Evolutionary conservation across 495 filamentous ascomycete genomes (phyloP).

Genomic region (Penicillium paradoxum): DNA sequence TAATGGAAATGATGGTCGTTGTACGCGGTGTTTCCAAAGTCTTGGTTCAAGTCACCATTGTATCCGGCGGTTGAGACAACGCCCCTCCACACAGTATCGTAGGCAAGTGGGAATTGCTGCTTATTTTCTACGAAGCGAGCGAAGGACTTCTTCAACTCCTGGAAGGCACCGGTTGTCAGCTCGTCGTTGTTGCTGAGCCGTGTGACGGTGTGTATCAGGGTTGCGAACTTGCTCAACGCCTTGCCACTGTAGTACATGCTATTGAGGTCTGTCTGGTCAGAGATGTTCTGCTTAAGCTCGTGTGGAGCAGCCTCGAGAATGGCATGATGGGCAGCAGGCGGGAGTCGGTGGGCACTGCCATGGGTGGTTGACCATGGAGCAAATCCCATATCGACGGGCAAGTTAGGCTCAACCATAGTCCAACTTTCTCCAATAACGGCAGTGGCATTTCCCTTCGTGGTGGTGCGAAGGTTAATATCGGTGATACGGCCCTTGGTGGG

Average conservation of each 20-base stretch:
- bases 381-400: conserved; percentile 71
- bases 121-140: conserved; percentile 69
- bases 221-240: conserved; percentile 83
- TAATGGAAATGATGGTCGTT: conserved; percentile 98
- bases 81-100: conserved; percentile 81
- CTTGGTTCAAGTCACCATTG: conserved; percentile 61
- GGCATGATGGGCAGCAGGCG: conserved; percentile 42
- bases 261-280: conserved; percentile 64
- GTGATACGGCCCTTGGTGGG: conserved; percentile 53
- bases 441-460: conserved; percentile 77
- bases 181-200: conserved; percentile 57
- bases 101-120: conserved; percentile 74
- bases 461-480: conserved; percentile 63
- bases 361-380: conserved; percentile 62
- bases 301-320: conserved; percentile 54
- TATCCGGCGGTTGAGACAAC: conserved; percentile 79
- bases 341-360: conserved; percentile 49
- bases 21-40: conserved; percentile 83
- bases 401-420: conserved; percentile 68
- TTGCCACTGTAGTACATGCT: conserved; percentile 97
- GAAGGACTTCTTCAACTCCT: conserved; percentile 69
- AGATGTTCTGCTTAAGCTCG: conserved; percentile 71
- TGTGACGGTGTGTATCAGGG: conserved; percentile 61
- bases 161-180: conserved; percentile 57
- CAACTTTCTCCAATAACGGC: conserved; percentile 72